Conservation (phyloP, 306 rosid genomes). For the Clitoria ternatea region DNA sequence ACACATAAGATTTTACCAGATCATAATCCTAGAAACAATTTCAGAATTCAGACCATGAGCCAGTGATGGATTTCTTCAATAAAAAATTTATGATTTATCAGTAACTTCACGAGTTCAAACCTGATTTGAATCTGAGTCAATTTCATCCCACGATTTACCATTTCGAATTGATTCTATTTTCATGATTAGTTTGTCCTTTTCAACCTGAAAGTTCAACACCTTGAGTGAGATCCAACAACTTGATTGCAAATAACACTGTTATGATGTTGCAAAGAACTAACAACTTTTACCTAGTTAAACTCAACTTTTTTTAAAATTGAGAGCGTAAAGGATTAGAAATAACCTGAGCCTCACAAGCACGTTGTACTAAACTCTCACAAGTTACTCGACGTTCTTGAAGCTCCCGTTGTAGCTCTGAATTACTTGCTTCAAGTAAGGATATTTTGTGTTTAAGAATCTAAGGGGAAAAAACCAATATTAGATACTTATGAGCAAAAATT, state of each 20-base stretch:
- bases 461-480: background rate
- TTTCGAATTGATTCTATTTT: conserved; percentile 70
- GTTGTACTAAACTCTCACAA: conserved; percentile 34
- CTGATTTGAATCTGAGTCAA: conserved; percentile 69
- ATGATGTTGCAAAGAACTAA: conserved; percentile 11
- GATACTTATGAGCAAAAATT: background rate
- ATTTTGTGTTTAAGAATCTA: conserved; percentile 90
- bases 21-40: conserved; percentile 61
- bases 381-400: conserved; percentile 39
- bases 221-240: conserved; percentile 11
- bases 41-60: background rate
- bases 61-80: background rate
- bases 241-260: background rate
- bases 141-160: conserved; percentile 93
- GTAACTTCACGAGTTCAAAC: conserved; percentile 31
- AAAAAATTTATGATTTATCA: background rate
- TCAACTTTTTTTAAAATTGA: conserved; percentile 7
- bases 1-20: conserved; percentile 61
- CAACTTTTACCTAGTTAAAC: background rate
- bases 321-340: conserved; percentile 7
- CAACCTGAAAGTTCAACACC: conserved; percentile 54
- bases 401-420: conserved; percentile 63
- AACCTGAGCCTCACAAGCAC: conserved; percentile 45
- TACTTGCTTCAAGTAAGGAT: conserved; percentile 89
- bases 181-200: conserved; percentile 70